Evolutionary conservation across 768 basidiomycete genomes (phyloP), one percentile per base, ranked within the genome.

Genomic region (Phanerochaete sordida): DNA sequence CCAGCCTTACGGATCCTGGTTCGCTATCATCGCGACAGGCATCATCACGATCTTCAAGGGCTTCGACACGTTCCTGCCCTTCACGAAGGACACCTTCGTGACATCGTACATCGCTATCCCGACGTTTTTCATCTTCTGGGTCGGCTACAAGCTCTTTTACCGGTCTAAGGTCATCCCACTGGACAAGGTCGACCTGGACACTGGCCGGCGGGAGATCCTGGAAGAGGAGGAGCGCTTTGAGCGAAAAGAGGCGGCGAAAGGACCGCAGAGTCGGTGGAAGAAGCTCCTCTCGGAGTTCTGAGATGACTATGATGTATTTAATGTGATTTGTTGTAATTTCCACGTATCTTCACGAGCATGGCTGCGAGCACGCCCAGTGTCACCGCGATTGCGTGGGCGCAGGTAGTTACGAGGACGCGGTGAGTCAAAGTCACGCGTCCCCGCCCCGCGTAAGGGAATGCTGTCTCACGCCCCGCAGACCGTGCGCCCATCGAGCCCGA

Each of bases 41-140:
- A 75, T 85, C 54, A 82, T 86, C 62, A 79, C 79, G 2, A 57
- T 84, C 6, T 86, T 87, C 75, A 85, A 87, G 69, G 82, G 81
- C 67, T 78, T 76, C 53, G 71, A 75, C 61, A 73, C 74, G 0
- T 77, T 79, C 65, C 65, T 77, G 2, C 76, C 77, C 26, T 87
- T 81, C 72, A 77, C 72, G 62, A 70, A 72, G 13, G 81, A 82
- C 64, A 86, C 78, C 55, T 87, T 87, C 62, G 73, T 90, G 64
- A 88, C 87, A 74, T 86, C 68, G 3, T 72, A 74, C 64, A 58
- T 75, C 77, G 74, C 65, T 15, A 48, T 79, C 1, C 72, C 73
- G 1, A 55, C 62, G 1, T 77, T 76, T 65, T 61, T 73, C 23
- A 21, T 74, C 53, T 71, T 77, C 63, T 77, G 73, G 69, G 48